Evolutionary conservation across 2,329 filamentous ascomycete genomes (phyloP).

Genomic region (Daldinia eschscholtzii): DNA sequence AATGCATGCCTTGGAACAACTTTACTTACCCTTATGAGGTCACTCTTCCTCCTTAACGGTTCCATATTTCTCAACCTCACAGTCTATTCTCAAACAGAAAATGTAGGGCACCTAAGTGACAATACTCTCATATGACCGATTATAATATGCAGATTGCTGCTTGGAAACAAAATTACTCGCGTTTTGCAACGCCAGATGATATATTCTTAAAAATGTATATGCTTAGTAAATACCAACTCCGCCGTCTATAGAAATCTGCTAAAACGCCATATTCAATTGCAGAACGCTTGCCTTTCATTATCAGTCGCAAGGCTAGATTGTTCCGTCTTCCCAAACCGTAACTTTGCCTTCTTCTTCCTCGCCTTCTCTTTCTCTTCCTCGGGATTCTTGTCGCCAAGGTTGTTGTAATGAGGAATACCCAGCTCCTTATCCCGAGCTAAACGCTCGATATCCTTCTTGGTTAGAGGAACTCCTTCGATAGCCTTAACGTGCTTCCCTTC

Average conservation of each 20-base stretch:
- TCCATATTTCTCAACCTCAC: not conserved
- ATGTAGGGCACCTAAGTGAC: not conserved
- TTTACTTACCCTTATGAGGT: not conserved
- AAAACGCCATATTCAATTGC: slow-evolving; percentile 36
- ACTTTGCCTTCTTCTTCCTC: slow-evolving; percentile 51
- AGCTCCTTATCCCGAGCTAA: slow-evolving; percentile 65
- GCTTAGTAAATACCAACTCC: slow-evolving; percentile 18
- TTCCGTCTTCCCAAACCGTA: slow-evolving; percentile 40
- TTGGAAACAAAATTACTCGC: not conserved
- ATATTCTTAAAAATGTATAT: slow-evolving; percentile 17
- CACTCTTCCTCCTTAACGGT: not conserved
- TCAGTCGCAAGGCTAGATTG: slow-evolving; percentile 34
- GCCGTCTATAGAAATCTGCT: slow-evolving; percentile 27
- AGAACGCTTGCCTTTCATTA: slow-evolving; percentile 36
- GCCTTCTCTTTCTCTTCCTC: slow-evolving; percentile 58
- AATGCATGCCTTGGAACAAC: not conserved
- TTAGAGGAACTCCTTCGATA: slow-evolving; percentile 77
- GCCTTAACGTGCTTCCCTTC: slow-evolving; percentile 80
- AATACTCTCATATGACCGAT: not conserved
- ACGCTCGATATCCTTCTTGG: slow-evolving; percentile 64
- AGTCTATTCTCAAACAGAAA: not conserved
- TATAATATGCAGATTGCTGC: not conserved
- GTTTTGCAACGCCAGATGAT: not conserved
- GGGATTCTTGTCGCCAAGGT: slow-evolving; percentile 65
- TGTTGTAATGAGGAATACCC: slow-evolving; percentile 71